Evolutionary conservation across 192 early-diverging fungal genomes (phyloP), one percentile per base, ranked within the genome.

Genomic region (Podila verticillata): DNA sequence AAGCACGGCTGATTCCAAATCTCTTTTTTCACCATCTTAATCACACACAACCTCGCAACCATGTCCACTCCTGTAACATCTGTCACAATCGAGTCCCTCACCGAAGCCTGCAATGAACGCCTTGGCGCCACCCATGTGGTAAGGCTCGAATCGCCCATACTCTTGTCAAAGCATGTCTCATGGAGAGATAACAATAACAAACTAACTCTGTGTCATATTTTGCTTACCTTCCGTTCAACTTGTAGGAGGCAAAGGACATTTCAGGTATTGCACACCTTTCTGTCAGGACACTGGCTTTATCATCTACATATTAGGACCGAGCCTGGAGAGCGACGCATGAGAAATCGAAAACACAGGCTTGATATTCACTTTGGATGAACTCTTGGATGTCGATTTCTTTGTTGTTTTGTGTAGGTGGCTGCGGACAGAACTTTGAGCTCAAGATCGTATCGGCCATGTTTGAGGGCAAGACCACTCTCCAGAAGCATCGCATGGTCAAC

Each of bases 361-460:
- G 39, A 44, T 44, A 44, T 44, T 44, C 15, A 44, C 39, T 15
- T 7, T 44, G 39, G 39, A 44, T 44, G 39, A 15, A 17, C 39
- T 44, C 39, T 44, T 15, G 12, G 12, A n/a, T 44, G 4, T 35
- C 9, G 5, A 61, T 35, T 10, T 31, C 15, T 48, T n/a, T 15
- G 34, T 47, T 0, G 19, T n/a, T n/a, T 24, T 84, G 81, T n/a
- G 84, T 87, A 68, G 91, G 92, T 65, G 95, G 95, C 22, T 96
- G 95, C 84, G 95, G 95, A 51, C 91, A 93, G 70, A 89, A 84
- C 82, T 94, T 92, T 79, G 92, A 96, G 49, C 91, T 94, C 47
- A 70, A 89, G 12, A 91, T 96, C 57, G 93, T 96, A 2, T 92
- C 93, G 13, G 66, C 87, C 49, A 26, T 84, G 68, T 96, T 96